These are phyloP conservation scores for Arachis stenosperma DNA, from an alignment of 306 rosid genomes.

Conservation along the genomic window DNA sequence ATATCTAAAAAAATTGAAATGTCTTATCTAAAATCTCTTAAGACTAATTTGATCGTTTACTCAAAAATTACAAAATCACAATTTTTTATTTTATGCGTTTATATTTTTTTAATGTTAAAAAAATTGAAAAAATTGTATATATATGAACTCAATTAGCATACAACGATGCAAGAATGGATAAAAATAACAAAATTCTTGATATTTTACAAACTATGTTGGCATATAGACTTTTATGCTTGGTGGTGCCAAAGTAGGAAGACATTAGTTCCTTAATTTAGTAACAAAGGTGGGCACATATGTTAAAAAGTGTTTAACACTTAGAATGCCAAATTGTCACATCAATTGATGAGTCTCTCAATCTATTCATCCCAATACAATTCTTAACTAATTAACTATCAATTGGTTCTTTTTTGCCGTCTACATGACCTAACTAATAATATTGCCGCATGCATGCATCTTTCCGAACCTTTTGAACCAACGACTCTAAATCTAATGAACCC, in stretches of 20 bases:
- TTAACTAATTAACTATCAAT: neutral
- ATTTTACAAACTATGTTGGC: too few relatives aligned
- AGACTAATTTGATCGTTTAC: too few relatives aligned
- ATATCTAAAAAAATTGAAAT: too few relatives aligned
- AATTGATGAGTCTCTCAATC: conserved; percentile 7
- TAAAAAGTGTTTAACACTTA: neutral
- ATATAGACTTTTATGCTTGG: conserved; percentile 23
- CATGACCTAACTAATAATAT: conserved; percentile 31
- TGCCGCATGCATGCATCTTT: conserved; percentile 24
- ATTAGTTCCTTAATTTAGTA: conserved; percentile 47
- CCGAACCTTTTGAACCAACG: conserved; percentile 31
- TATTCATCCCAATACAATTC: conserved; percentile 11
- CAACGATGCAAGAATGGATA: too few relatives aligned
- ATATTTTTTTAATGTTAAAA: too few relatives aligned
- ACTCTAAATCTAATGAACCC: neutral
- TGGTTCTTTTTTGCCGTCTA: conserved; percentile 27
- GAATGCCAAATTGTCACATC: conserved; percentile 42
- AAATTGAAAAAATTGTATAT: too few relatives aligned
- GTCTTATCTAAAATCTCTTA: too few relatives aligned
- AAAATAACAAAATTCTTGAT: too few relatives aligned
- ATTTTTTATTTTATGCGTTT: too few relatives aligned
- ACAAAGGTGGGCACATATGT: conserved; percentile 25
- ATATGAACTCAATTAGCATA: too few relatives aligned
- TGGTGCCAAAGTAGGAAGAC: conserved; percentile 34
- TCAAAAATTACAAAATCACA: too few relatives aligned